These are phyloP conservation scores for Epichloe hybrida DNA, from an alignment of 2,329 filamentous ascomycete genomes.

Conservation along the genomic window DNA sequence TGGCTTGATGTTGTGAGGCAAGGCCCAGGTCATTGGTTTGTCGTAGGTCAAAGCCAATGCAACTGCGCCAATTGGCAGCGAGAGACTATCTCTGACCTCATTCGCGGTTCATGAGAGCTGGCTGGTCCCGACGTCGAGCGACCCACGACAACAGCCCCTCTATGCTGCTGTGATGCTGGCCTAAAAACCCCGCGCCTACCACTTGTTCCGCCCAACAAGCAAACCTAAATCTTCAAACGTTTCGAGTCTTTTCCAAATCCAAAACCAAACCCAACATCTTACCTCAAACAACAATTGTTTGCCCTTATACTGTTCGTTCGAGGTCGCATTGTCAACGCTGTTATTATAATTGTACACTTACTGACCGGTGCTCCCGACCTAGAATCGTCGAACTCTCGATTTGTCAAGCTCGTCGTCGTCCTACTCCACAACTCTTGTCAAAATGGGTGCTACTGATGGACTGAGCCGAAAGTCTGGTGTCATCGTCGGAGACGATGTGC, in stretches of 20 bases:
- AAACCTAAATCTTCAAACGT: neutral
- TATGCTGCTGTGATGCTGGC: neutral
- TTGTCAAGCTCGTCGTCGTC: neutral
- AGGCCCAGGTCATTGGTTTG: neutral
- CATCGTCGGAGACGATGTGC: slow-evolving; percentile 40
- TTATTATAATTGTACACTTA: neutral
- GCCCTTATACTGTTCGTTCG: neutral
- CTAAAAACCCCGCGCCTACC: slow-evolving; percentile 2
- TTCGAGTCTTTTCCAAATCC: neutral
- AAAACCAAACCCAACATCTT: neutral
- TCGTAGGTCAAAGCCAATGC: neutral
- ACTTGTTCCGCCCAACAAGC: neutral
- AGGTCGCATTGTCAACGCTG: neutral
- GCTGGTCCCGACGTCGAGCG: neutral
- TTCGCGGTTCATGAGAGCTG: neutral
- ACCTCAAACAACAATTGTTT: neutral
- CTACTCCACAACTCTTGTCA: slow-evolving; percentile 3
- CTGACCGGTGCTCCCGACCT: neutral
- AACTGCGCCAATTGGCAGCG: slow-evolving; percentile 3
- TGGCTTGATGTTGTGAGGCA: neutral
- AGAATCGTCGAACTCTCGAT: neutral
- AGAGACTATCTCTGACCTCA: neutral
- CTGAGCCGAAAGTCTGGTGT: slow-evolving; percentile 39
- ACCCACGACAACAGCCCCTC: slow-evolving; percentile 1
- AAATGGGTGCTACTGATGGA: slow-evolving; percentile 26